Evolutionary conservation across 129 eudicot genomes (phyloP), one percentile per base, ranked within the genome.

Genomic region (Ambrosia trifida): DNA sequence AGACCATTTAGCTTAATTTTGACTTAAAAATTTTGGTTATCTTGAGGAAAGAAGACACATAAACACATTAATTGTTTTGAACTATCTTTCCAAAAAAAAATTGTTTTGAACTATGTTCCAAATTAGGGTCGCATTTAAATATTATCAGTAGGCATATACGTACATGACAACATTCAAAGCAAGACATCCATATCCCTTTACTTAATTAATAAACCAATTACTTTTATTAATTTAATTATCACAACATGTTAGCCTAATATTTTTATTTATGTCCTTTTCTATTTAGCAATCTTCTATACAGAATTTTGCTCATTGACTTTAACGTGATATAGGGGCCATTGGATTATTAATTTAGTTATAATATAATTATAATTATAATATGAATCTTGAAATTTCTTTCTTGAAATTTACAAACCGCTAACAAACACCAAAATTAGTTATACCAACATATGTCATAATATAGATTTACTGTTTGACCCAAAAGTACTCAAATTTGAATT

Each of bases 141-240:
- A 36, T 66, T 12, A 2, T 19, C 47, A 56, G 17, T 56, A 35
- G 9, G 51, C 61, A 33, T 56, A 76, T 66, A 67, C 49, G 68
- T 67, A 76, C 80, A 76, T 76, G 50, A 67, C 61, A 67, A 57
- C 80, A 58, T 76, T 76, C 80, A 76, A 75, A 66, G 60, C 49
- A 66, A 67, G 80, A 67, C 68, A 13, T 43, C 57, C 33, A 44
- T 18, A 18, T 10, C 57, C 41, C 41, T n/a, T 12, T 17, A 31
- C 60, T 56, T 54, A 54, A 75, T 32, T 66, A 43, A 11, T 54
- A 16, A 30, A 17, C 14, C 38, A 43, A 67, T 66, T 41, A 44
- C 2, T 54, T 54, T 30, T 30, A 51, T 75, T 64, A 64, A 4
- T 66, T 53, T 64, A 75, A 28, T 30, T 40, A 16, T 66, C 41